Evolutionary conservation across 805 yeast genomes (phyloP).

Genomic region (Kazachstania martiniae): DNA sequence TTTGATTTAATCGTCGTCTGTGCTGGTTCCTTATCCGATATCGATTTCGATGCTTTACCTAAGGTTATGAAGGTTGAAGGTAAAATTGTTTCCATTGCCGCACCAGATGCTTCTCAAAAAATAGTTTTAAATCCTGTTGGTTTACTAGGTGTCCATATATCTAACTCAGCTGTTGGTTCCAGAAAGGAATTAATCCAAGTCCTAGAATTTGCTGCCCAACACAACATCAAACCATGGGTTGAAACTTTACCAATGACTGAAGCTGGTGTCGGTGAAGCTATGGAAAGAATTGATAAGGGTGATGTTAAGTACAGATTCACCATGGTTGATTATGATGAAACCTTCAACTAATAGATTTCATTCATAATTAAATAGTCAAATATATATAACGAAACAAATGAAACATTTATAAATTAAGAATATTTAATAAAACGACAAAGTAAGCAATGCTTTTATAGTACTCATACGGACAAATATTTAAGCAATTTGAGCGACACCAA

Average conservation of each 20-base stretch:
- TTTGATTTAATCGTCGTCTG: constrained; percentile 41
- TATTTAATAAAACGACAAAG: too few relatives aligned
- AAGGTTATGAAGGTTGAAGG: constrained; percentile 19
- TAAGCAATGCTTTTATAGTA: too few relatives aligned
- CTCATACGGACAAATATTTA: too few relatives aligned
- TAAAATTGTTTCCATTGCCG: constrained; percentile 26
- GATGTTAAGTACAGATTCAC: constrained; percentile 47
- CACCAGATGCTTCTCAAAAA: constrained; percentile 11
- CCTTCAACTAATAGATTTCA: constrained; percentile 9
- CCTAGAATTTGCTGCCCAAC: constrained; percentile 38
- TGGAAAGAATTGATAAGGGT: constrained; percentile 38
- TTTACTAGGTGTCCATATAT: constrained; percentile 19
- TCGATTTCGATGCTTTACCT: constrained; percentile 26
- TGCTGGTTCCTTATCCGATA: constrained; percentile 33
- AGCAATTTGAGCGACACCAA: too few relatives aligned
- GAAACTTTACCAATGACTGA: constrained; percentile 41
- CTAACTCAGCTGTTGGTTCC: constrained; percentile 34
- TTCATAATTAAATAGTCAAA: too few relatives aligned
- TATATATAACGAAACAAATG: too few relatives aligned
- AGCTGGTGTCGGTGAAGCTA: constrained; percentile 33
- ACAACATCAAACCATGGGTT: constrained; percentile 40
- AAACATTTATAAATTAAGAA: too few relatives aligned
- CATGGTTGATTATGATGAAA: constrained; percentile 38
- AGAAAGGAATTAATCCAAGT: constrained; percentile 36
- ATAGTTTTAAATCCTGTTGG: constrained; percentile 11